Evolutionary conservation across 2,329 filamentous ascomycete genomes (phyloP).

Genomic region (Fusarium solani-melongenae): DNA sequence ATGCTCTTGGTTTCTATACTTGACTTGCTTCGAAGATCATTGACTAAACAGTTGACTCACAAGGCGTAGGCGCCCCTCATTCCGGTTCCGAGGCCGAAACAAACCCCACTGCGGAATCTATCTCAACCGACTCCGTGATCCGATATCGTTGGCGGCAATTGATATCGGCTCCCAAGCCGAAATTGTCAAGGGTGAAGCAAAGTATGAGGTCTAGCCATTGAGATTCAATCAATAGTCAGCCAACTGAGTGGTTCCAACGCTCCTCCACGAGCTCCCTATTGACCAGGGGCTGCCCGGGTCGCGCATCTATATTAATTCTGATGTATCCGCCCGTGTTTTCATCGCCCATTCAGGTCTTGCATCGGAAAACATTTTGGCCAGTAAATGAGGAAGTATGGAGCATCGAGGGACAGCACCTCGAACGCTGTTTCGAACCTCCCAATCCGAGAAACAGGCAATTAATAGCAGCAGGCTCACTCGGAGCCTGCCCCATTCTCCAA

Average conservation of each 20-base stretch:
- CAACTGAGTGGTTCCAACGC: background rate
- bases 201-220: background rate
- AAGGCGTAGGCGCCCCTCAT: background rate
- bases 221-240: background rate
- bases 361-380: background rate
- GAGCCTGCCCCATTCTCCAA: constrained; percentile 2
- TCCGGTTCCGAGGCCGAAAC: background rate
- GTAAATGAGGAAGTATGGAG: background rate
- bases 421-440: background rate
- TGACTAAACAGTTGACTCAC: constrained; percentile 1
- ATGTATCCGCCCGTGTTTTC: background rate
- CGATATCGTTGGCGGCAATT: background rate
- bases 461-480: background rate
- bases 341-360: background rate
- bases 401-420: background rate
- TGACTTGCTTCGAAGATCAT: background rate
- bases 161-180: constrained; percentile 2
- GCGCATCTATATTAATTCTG: background rate
- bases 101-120: background rate
- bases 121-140: background rate
- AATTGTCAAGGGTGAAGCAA: background rate
- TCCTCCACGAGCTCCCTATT: background rate
- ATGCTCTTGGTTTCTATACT: background rate
- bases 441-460: background rate
- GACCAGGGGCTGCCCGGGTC: background rate